Conservation (phyloP, 306 rosid genomes). For the Senna tora region DNA sequence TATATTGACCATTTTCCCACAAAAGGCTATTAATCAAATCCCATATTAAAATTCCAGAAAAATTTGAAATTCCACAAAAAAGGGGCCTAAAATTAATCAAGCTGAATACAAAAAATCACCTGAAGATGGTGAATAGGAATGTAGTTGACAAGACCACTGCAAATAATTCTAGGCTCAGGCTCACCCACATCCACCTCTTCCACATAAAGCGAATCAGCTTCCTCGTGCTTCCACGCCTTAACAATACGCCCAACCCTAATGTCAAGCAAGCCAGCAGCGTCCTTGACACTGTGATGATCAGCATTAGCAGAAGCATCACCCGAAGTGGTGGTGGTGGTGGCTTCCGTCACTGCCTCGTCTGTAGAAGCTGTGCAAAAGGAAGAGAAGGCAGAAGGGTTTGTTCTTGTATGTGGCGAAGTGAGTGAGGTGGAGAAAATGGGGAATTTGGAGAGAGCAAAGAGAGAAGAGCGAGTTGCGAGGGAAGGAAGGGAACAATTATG, state of each 20-base stretch:
- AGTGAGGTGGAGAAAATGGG: constrained; percentile 36
- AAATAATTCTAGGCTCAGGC: constrained; percentile 79
- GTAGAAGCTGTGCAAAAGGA: constrained; percentile 44
- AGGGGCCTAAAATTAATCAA: background rate
- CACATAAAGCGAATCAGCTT: constrained; percentile 88
- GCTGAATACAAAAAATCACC: constrained; percentile 40
- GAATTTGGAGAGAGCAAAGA: constrained; percentile 14
- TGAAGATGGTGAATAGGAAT: constrained; percentile 71
- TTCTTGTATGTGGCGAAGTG: background rate
- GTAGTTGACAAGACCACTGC: constrained; percentile 87
- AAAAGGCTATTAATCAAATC: background rate
- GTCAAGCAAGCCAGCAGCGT: constrained; percentile 76
- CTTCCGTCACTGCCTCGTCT: constrained; percentile 19
- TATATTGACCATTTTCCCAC: background rate
- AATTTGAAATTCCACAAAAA: background rate
- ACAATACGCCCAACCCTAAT: constrained; percentile 79
- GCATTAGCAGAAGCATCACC: constrained; percentile 3
- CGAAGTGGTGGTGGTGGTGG: constrained; percentile 18
- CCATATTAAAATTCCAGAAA: background rate
- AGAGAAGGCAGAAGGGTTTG: constrained; percentile 32
- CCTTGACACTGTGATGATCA: constrained; percentile 49
- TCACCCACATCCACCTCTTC: constrained; percentile 92
- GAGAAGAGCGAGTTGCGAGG: constrained; percentile 10
- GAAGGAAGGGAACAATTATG: constrained; percentile 30
- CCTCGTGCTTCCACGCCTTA: constrained; percentile 87